Base-by-base conservation (phyloP, 164 flowering plant genomes). In the Protea cynaroides region DNA sequence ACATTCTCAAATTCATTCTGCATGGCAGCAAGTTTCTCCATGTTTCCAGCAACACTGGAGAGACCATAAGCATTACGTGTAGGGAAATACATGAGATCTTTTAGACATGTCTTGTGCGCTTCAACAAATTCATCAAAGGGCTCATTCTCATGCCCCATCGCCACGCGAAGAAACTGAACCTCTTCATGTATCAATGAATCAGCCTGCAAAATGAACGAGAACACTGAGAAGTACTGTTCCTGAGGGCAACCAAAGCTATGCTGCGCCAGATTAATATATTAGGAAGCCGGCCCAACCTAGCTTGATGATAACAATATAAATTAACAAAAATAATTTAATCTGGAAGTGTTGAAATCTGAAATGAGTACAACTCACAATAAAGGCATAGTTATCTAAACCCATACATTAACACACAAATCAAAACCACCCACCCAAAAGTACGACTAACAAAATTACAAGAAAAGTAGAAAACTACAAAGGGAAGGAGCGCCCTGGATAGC, bases 61-160 rank as follows among this genome's bases (percentile, higher is more conserved):
- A 91, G 94, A 68, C 95, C 97, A 83, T 84, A 92, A 59, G 88
- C 82, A 81, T 78, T 78, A 22, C 99, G 92, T 19, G 82, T 78
- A 9, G 96, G 97, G 63, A 94, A 89, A 77, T 84, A 94, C 94
- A 89, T 85, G 63, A 94, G 86, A 80, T 91, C 99, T 69, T 80
- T 84, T 59, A 86, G 69, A 72, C 92, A 89, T 13, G 96, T 85
- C 56, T 66, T 83, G 72, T 86, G 99, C 17, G 96, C 96, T 74
- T 85, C 93, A 65, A 81, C 80, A 84, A 84, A 94, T 23, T 84
- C 93, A 72, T 91, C 96, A 75, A 94, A 71, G 36, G 92, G 72
- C 65, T 83, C 96, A 66, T 71, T 69, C 72, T 88, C 94, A 75
- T 94, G 97, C 17, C 97, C 96, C 97, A 94, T 89, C 69, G 97